These are phyloP conservation scores for Nitzschia palea DNA, from an alignment of 108 stramenopile species.

Conservation along the genomic window DNA sequence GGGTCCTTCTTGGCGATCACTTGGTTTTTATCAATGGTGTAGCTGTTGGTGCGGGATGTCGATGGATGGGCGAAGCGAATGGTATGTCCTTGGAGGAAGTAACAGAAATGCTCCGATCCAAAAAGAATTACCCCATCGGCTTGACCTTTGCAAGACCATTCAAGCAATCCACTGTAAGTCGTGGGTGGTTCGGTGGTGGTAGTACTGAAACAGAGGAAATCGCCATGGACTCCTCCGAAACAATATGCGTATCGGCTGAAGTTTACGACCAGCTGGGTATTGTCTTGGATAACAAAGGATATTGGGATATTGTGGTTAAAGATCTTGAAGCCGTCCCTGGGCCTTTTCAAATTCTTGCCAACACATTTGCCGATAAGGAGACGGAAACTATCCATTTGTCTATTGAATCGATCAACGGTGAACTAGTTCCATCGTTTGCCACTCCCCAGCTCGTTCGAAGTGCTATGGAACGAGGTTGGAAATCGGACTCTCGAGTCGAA, in stretches of 20 bases:
- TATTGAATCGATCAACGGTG: constrained; percentile 77
- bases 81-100: constrained; percentile 51
- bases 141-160: constrained; percentile 82
- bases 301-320: constrained; percentile 60
- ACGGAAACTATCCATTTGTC: constrained; percentile 34
- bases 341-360: constrained; percentile 40
- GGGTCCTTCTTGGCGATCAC: constrained; percentile 82
- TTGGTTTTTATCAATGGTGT: constrained; percentile 81
- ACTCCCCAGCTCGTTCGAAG: constrained; percentile 63
- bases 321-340: constrained; percentile 71
- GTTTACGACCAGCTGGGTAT: constrained; percentile 63
- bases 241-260: constrained; percentile 62
- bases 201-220: constrained; percentile 6
- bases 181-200: constrained; percentile 29
- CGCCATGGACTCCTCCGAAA: constrained; percentile 52
- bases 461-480: constrained; percentile 79
- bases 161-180: constrained; percentile 17
- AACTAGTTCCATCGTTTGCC: constrained; percentile 80
- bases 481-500: constrained; percentile 56
- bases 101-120: constrained; percentile 49
- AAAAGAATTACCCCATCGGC: constrained; percentile 64
- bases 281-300: constrained; percentile 39
- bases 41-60: constrained; percentile 83
- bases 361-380: constrained; percentile 44
- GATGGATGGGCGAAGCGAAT: constrained; percentile 49